These are phyloP conservation scores for Hygrophila difformis DNA, from an alignment of 257 asterid genomes.

Conservation along the genomic window DNA sequence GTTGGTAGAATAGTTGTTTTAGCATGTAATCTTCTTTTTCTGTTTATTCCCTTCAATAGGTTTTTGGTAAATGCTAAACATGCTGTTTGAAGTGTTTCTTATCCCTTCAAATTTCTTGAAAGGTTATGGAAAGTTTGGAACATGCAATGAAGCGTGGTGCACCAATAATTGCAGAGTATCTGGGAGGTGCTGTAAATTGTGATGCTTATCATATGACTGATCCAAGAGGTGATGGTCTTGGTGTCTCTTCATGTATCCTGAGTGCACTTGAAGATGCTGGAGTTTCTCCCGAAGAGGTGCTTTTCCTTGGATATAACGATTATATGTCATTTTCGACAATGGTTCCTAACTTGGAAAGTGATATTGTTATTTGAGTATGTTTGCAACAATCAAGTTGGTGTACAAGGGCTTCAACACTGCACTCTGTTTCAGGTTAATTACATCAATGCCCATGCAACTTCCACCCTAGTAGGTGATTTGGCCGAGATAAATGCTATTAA, in stretches of 20 bases:
- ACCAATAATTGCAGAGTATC: slow-evolving; percentile 82
- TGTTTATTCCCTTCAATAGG: neutral
- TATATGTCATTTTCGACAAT: too few relatives aligned
- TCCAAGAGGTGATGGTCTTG: slow-evolving; percentile 93
- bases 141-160: slow-evolving; percentile 92
- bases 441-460: slow-evolving; percentile 57
- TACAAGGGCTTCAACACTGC: slow-evolving; percentile 1
- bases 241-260: slow-evolving; percentile 85
- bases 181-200: slow-evolving; percentile 92
- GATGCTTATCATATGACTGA: slow-evolving; percentile 97
- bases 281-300: slow-evolving; percentile 88
- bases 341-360: slow-evolving; percentile 6
- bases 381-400: neutral
- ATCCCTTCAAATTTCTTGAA: slow-evolving; percentile 15
- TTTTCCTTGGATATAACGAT: slow-evolving; percentile 3
- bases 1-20: slow-evolving; percentile 1
- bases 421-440: slow-evolving; percentile 50
- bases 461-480: slow-evolving; percentile 49
- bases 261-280: slow-evolving; percentile 80
- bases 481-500: slow-evolving; percentile 51
- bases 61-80: neutral
- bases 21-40: neutral
- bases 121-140: slow-evolving; percentile 95
- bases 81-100: slow-evolving; percentile 8
- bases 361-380: too few relatives aligned